A percentile compares a stretch with the other conserved stretches of the same genome.
phyloP scores from a whole-genome alignment of 768 basidiomycete species.

The Tulasnella calospora region DNA sequence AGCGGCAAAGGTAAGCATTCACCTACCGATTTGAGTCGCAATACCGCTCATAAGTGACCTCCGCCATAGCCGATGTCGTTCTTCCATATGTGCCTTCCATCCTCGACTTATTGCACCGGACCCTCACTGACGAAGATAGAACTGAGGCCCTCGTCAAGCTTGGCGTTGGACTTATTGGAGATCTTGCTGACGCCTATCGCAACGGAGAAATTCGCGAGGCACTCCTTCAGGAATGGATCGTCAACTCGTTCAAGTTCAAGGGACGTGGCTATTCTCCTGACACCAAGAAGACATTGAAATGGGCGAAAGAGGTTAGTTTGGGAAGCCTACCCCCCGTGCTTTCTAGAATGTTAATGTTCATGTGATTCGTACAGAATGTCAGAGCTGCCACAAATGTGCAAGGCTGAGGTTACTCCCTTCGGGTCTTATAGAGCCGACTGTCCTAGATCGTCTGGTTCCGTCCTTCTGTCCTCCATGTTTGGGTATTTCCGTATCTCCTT shows the following conservation, averaged over 20 bases:
- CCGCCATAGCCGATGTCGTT: slow-evolving; percentile 45
- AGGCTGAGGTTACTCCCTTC: background rate
- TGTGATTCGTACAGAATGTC: background rate
- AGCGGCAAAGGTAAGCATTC: slow-evolving; percentile 61
- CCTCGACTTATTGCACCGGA: slow-evolving; percentile 74
- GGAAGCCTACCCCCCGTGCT: background rate
- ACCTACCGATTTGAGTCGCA: background rate
- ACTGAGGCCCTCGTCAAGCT: slow-evolving; percentile 71
- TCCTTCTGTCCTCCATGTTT: too few relatives aligned
- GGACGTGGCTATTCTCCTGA: slow-evolving; percentile 62
- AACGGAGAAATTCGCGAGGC: slow-evolving; percentile 73
- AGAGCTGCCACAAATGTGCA: slow-evolving; percentile 10
- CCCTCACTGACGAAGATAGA: slow-evolving; percentile 74
- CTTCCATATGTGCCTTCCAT: slow-evolving; percentile 67
- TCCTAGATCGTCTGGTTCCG: background rate
- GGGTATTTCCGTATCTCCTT: background rate
- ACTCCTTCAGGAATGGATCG: slow-evolving; percentile 70
- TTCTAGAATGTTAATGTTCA: background rate
- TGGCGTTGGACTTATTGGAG: slow-evolving; percentile 82
- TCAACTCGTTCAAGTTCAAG: slow-evolving; percentile 66
- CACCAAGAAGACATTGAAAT: slow-evolving; percentile 83
- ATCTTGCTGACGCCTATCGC: slow-evolving; percentile 84
- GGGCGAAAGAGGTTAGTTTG: slow-evolving; percentile 77
- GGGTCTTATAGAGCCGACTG: background rate
- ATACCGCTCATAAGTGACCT: background rate